Evolutionary conservation across 495 filamentous ascomycete genomes (phyloP).

Genomic region (Amorphotheca resinae): DNA sequence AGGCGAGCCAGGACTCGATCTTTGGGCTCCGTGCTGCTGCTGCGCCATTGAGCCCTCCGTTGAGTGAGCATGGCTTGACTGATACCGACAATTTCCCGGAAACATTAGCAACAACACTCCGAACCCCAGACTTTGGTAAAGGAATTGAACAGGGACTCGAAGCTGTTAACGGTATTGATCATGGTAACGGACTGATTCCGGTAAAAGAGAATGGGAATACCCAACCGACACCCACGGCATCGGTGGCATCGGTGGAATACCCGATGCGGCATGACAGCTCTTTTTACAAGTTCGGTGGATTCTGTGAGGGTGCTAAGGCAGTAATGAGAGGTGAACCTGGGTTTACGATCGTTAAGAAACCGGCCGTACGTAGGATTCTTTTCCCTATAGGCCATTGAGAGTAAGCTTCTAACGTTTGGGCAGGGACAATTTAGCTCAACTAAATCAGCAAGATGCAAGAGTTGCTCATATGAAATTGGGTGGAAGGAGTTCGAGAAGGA

Average conservation of each 20-base stretch:
- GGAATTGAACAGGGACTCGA: conserved; percentile 10
- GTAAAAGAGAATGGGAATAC: not conserved
- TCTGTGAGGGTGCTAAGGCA: conserved; percentile 17
- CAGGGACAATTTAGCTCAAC: conserved; percentile 17
- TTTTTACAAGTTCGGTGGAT: conserved; percentile 18
- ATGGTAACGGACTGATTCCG: conserved; percentile 3
- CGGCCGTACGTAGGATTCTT: conserved; percentile 8
- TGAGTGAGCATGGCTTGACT: conserved; percentile 4
- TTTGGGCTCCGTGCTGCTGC: conserved; percentile 6
- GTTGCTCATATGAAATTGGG: conserved; percentile 19
- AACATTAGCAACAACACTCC: conserved; percentile 2
- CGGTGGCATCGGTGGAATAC: conserved; percentile 12
- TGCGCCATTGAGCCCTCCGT: conserved; percentile 4
- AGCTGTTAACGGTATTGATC: conserved; percentile 7
- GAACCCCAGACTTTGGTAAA: conserved; percentile 4
- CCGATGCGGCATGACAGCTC: conserved; percentile 17
- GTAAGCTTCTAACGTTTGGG: conserved; percentile 4
- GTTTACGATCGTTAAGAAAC: conserved; percentile 17
- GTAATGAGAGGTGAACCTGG: conserved; percentile 14
- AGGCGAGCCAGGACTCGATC: conserved; percentile 10
- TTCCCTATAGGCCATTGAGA: not conserved
- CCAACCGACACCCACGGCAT: conserved; percentile 6
- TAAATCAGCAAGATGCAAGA: conserved; percentile 14
- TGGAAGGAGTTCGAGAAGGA: conserved; percentile 20
- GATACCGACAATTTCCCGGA: conserved; percentile 1